Evolutionary conservation across 306 rosid species (phyloP).

Genomic region (Cucurbita argyrosperma): DNA sequence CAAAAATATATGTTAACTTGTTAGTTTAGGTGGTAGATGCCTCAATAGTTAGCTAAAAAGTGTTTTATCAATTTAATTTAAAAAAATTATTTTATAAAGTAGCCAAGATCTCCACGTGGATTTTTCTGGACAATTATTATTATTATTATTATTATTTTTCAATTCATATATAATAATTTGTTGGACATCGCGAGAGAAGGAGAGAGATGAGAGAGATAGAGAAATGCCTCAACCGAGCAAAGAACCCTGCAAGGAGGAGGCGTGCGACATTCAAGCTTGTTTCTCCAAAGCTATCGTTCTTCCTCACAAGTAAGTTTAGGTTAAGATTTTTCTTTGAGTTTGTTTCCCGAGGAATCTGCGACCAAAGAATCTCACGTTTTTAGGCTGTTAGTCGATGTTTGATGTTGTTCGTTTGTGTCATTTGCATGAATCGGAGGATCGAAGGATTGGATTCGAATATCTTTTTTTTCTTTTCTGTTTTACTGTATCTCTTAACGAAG

Average conservation of each 20-base stretch:
- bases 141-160: no score
- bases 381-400: not conserved
- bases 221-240: conserved; percentile 50
- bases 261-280: conserved; percentile 88
- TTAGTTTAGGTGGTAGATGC: no score
- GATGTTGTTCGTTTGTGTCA: not conserved
- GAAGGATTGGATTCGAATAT: not conserved
- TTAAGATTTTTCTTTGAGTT: not conserved
- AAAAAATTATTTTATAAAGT: no score
- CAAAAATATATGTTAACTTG: no score
- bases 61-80: no score
- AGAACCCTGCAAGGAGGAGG: conserved; percentile 93
- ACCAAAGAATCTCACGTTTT: not conserved
- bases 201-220: not conserved
- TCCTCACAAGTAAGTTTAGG: conserved; percentile 36
- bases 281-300: conserved; percentile 70
- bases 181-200: not conserved
- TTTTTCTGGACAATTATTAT: no score
- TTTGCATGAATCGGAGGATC: not conserved
- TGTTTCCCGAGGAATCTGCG: not conserved
- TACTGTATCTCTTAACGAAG: not conserved
- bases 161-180: no score
- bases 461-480: not conserved
- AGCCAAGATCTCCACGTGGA: no score
- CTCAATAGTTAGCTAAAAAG: no score